Conservation (phyloP, 129 eudicot genomes). For the Heracleum sosnowskyi region DNA sequence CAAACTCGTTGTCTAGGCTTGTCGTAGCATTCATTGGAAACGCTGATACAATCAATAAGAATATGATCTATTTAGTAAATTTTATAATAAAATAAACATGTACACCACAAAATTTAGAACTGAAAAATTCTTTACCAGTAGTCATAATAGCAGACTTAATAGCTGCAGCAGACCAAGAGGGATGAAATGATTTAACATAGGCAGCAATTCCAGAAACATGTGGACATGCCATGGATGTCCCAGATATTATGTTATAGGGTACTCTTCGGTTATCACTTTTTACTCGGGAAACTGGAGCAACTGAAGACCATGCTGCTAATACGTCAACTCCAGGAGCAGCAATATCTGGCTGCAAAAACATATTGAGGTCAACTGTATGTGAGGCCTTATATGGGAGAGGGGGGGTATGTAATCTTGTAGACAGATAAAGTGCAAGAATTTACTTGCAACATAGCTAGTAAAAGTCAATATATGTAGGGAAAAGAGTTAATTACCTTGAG, state of each 20-base stretch:
- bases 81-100: not conserved
- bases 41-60: conserved; percentile 1
- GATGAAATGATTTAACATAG: conserved; percentile 25
- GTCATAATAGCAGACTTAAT: conserved; percentile 28
- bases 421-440: not conserved
- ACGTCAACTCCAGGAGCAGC: conserved; percentile 31
- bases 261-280: conserved; percentile 14
- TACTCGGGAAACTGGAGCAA: not conserved
- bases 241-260: conserved; percentile 15
- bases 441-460: not conserved
- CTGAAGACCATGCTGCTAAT: conserved; percentile 23
- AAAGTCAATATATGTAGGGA: not conserved
- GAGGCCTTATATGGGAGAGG: not conserved
- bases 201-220: conserved; percentile 23
- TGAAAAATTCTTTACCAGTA: conserved; percentile 11
- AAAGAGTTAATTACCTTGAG: conserved; percentile 14
- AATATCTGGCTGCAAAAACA: conserved; percentile 26
- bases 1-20: conserved; percentile 24
- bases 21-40: conserved; percentile 8
- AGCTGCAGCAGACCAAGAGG: conserved; percentile 30
- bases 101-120: not conserved
- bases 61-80: not conserved
- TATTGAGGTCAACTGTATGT: not conserved
- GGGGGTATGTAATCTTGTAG: not conserved
- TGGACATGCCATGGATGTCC: conserved; percentile 33